Base-by-base conservation (phyloP, 345 rosid species). In the Lenwebbia sp. region DNA sequence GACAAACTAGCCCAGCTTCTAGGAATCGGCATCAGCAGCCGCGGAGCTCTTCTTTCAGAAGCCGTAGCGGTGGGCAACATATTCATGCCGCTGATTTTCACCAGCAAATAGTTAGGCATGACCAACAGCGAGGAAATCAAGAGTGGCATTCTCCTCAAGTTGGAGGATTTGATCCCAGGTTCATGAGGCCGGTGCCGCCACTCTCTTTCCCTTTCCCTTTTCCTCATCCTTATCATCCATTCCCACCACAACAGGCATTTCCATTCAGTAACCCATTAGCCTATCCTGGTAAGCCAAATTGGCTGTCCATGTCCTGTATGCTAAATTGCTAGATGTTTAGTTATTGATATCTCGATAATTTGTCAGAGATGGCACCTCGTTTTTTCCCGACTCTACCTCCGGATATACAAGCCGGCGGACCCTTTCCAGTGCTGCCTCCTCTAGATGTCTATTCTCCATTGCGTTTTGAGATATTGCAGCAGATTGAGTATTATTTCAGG, bases 401-500 rank as follows among this genome's bases (percentile, higher is more conserved):
- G 33, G 95, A 91, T 78, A 70, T 92, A 22, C 88, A 91, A 86
- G 91, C 81, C 47, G 5, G 88, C 28, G 82, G 93, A 88, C 93
- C 94, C 86, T 92, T 92, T 90, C 86, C 89, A 49, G 62, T 91
- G 37, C 89, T 91, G 28, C 93, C 91, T 87, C 94, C 86, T 85
- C 90, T 88, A 85, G 83, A 89, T 82, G 91, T 88, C 56, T 96
- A 94, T 76, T 86, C 54, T 85, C 93, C 91, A 55, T 92, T 96
- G 93, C 91, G 90, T 88, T 55, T 88, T 30, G 92, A 88, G 85
- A 92, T 96, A 87, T 87, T 91, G 87, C 87, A 82, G 70, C 99
- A 96, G 88, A 94, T 96, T 84, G 95, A 96, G 78, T 96, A 94
- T 85, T 96, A 96, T 88, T 95, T 96, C 92, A 95, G 98, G 99